Conservation (phyloP, 2,329 filamentous ascomycete genomes). For the Hypoxylon sp. region DNA sequence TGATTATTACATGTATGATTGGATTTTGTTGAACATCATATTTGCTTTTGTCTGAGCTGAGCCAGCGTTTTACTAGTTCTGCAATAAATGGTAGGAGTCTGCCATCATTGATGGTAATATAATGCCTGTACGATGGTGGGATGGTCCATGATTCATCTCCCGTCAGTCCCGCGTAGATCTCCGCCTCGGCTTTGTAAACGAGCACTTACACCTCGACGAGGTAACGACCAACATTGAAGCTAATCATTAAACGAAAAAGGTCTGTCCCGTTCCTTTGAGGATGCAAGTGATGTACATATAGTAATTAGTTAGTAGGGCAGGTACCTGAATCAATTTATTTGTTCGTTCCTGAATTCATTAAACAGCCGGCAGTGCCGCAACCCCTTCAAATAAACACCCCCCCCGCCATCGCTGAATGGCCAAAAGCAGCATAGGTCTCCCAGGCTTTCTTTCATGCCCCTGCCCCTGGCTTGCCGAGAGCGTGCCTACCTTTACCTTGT, state of each 20-base stretch:
- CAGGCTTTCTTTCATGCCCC: conserved; percentile 40
- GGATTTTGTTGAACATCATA: conserved; percentile 11
- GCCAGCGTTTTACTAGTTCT: background rate
- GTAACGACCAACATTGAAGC: background rate
- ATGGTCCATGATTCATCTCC: conserved; percentile 22
- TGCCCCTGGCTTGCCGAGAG: conserved; percentile 31
- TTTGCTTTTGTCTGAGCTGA: conserved; percentile 33
- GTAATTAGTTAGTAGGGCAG: conserved; percentile 14
- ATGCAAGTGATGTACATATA: background rate
- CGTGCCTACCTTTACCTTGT: conserved; percentile 23
- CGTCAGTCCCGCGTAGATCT: conserved; percentile 9
- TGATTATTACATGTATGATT: conserved; percentile 25
- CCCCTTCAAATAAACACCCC: conserved; percentile 34
- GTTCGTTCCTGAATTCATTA: conserved; percentile 46
- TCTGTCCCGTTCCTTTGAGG: conserved; percentile 20
- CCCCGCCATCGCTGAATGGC: conserved; percentile 42
- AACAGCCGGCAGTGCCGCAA: conserved; percentile 33
- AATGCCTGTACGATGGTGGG: background rate
- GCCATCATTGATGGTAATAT: background rate
- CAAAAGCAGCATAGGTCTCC: conserved; percentile 39
- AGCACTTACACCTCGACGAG: background rate
- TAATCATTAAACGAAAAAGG: conserved; percentile 16
- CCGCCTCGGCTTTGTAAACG: conserved; percentile 19
- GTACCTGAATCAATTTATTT: conserved; percentile 28
- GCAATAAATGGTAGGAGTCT: background rate